Base-by-base conservation (phyloP, 2,329 filamentous ascomycete species). In the Chrysosporium queenslandicum region DNA sequence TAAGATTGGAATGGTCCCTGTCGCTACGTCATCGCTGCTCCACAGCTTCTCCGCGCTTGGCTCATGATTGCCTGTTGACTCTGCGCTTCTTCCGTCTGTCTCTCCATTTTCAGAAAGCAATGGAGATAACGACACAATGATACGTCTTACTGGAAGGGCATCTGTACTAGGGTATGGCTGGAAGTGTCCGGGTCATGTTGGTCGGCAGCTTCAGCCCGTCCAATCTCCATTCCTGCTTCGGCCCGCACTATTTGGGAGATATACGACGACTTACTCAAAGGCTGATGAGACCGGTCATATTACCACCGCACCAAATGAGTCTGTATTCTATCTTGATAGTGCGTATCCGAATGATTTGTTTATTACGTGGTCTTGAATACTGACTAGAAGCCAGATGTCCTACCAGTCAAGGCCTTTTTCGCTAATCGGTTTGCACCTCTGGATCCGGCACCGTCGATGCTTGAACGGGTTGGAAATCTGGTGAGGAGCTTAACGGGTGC, bases 291-390 rank as follows among this genome's bases (percentile, higher is more conserved):
- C 81, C 8, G 91, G 92, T 0, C 89, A 96, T 62, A 95, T 97
- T 59, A 74, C 77, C n/a, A 77, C 86, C 9, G 77, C 75, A 2
- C 71, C 83, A 1, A 85, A 90, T 60, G 87, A 97, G 71, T 83
- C 85, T 0, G 82, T 97, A 42, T 68, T 96, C 5, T 98, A 94
- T 71, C 83, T 97, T 63, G 89, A 94, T 65, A 94, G 86, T 90
- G 70, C 65, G 81, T 63, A 2, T 9, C 11, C 5, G 12, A 11
- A 9, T 5, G 4, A 11, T 25, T 41, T 5, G 21, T 14, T 46
- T 34, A 2, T 4, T n/a, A 45, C 32, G 20, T 40, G 43, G 30
- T 21, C 6, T 18, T 12, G 37, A 46, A 36, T 46, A 46, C 37
- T 25, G 23, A 29, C 48, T 18, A 56, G 56, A 54, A 58, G 23